Conservation (phyloP, 768 basidiomycete species). For the Tricholomella constricta region DNA sequence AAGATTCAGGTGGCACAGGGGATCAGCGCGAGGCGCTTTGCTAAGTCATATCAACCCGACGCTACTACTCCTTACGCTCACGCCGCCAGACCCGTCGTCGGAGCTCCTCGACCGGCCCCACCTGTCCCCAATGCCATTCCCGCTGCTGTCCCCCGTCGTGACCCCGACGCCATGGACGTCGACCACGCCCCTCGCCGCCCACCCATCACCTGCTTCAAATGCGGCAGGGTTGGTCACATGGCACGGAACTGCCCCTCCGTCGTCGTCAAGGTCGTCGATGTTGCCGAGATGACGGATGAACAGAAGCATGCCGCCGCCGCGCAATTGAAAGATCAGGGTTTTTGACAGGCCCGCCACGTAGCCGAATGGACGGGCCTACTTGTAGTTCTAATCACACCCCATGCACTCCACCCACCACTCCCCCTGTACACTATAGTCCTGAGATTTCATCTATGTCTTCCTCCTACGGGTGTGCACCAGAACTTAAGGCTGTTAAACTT, state of each 20-base stretch:
- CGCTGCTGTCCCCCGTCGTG: not conserved
- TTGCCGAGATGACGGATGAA: not conserved
- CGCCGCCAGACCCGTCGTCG: no score
- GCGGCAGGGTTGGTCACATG: not conserved
- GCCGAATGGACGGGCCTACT: not conserved
- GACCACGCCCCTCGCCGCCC: not conserved
- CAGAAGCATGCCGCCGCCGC: not conserved
- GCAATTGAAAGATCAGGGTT: not conserved
- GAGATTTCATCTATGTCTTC: not conserved
- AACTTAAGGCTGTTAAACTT: not conserved
- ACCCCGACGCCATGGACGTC: conserved; percentile 6
- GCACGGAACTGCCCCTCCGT: not conserved
- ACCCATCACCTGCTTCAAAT: not conserved
- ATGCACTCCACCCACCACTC: not conserved
- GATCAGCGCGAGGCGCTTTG: not conserved
- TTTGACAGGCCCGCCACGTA: not conserved
- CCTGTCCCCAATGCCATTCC: not conserved
- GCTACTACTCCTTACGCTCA: no score
- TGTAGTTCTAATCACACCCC: not conserved
- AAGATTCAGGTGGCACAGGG: not conserved
- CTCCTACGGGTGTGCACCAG: not conserved
- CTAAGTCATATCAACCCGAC: not conserved
- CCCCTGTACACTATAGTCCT: not conserved
- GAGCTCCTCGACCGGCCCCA: no score
- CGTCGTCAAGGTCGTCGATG: not conserved